Evolutionary conservation across 208 protist species (phyloP).

Genomic region (Leishmania aethiopica): DNA sequence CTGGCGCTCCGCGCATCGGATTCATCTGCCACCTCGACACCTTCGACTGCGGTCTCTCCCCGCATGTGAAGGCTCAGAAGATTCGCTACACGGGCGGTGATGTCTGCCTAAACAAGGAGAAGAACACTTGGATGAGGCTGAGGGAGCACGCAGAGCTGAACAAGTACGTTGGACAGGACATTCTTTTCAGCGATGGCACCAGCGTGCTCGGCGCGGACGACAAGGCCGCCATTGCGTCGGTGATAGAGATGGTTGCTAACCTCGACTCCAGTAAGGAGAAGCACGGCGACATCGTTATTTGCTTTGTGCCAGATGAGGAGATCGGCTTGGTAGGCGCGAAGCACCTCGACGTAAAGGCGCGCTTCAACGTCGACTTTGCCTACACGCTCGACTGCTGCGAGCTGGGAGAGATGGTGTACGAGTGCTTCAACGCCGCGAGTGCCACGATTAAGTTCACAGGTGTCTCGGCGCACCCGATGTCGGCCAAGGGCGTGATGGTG

Average conservation of each 20-base stretch:
- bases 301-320: slow-evolving; percentile 88
- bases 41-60: slow-evolving; percentile 72
- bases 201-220: slow-evolving; percentile 89
- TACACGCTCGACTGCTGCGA: slow-evolving; percentile 90
- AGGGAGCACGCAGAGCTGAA: slow-evolving; percentile 73
- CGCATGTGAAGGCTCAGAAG: slow-evolving; percentile 71
- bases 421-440: slow-evolving; percentile 86
- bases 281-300: slow-evolving; percentile 80
- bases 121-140: slow-evolving; percentile 64
- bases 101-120: slow-evolving; percentile 75
- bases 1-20: slow-evolving; percentile 68
- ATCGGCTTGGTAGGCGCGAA: slow-evolving; percentile 86
- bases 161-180: slow-evolving; percentile 79
- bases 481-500: slow-evolving; percentile 85
- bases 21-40: slow-evolving; percentile 91
- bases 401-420: slow-evolving; percentile 83
- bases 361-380: slow-evolving; percentile 86
- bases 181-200: slow-evolving; percentile 88
- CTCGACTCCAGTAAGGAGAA: slow-evolving; percentile 46
- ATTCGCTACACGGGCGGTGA: slow-evolving; percentile 75
- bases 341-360: slow-evolving; percentile 66
- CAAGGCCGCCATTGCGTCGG: slow-evolving; percentile 77
- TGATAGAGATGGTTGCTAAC: slow-evolving; percentile 80
- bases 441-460: slow-evolving; percentile 65
- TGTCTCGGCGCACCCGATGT: slow-evolving; percentile 87